Evolutionary conservation across 441 rosid genomes (phyloP), one percentile per base, ranked within the genome.

Genomic region (Adansonia rubrostipa): DNA sequence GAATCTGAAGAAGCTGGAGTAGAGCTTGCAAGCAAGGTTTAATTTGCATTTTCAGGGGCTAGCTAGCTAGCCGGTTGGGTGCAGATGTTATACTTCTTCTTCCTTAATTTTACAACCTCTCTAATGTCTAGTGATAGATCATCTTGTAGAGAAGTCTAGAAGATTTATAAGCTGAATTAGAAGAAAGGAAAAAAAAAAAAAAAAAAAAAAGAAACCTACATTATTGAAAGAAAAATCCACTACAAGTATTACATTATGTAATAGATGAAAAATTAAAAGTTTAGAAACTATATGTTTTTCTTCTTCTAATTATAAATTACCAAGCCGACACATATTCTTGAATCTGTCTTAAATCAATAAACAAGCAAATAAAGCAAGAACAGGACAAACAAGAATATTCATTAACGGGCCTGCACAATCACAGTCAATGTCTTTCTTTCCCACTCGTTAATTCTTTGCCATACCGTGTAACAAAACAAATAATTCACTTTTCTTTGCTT

Each of bases 1-100:
- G 84, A 71, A 9, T 45, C 75, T 20, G 67, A 24, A 5, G 73
- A 74, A 51, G 86, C 74, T 33, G 84, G 42, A 28, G 72, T 89
- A 3, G 88, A 88, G 82, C 89, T 88, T 33, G 79, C 51, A 20
- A 80, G 56, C 62, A 83, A 78, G 78, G 88, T 82, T 75, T 89
- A 83, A 68, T 6, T 9, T 63, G 48, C 48, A 53, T 71, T 19
- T 24, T 15, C 40, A 45, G 42, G 42, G 20, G 9, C 33, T 10
- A 51, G 24, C 42, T 36, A 36, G 42, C 65, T 62, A 24, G 44
- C 61, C 7, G 19, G 1, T 11, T 9, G n/a, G 22, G 20, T n/a
- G 13, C 9, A 45, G 50, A 45, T 36, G 42, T 36, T 36, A 36
- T 36, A 36, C 6, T 36, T 36, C 6, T 36, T 36, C 42, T 36